phyloP scores from a whole-genome alignment of 495 filamentous ascomycete genomes.

The Pseudoneurospora amorphoporcata region DNA sequence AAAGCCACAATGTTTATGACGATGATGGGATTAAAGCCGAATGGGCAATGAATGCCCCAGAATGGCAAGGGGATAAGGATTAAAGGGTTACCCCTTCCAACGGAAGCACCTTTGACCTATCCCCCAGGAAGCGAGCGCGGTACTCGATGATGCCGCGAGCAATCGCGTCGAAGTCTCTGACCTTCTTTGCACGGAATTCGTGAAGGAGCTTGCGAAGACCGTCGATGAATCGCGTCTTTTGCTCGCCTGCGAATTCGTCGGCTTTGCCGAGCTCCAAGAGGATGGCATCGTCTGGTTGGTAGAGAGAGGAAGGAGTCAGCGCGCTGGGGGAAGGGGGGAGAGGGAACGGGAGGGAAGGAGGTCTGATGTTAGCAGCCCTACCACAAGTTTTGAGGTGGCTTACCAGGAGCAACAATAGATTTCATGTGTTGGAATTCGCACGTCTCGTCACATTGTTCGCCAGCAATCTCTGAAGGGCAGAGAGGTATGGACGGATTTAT shows the following conservation, averaged over 20 bases:
- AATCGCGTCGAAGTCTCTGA: conserved; percentile 73
- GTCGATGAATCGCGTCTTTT: conserved; percentile 59
- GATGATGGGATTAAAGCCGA: background rate
- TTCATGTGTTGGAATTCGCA: conserved; percentile 69
- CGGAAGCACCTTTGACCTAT: conserved; percentile 40
- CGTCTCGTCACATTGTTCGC: conserved; percentile 72
- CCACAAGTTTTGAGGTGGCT: conserved; percentile 33
- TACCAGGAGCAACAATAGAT: conserved; percentile 69
- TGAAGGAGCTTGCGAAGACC: conserved; percentile 69
- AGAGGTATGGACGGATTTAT: conserved; percentile 65
- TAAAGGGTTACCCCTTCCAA: conserved; percentile 27
- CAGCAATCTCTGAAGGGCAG: conserved; percentile 63
- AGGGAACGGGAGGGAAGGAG: background rate
- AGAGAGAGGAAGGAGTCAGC: conserved; percentile 50
- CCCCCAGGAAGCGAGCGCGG: conserved; percentile 47
- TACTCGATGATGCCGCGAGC: conserved; percentile 73
- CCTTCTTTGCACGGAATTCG: conserved; percentile 59
- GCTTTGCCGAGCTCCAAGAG: conserved; percentile 70
- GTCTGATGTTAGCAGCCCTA: conserved; percentile 23
- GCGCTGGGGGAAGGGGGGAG: conserved; percentile 19
- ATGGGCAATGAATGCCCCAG: background rate
- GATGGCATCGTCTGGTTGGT: conserved; percentile 68
- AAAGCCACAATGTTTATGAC: background rate
- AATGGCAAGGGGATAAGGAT: background rate
- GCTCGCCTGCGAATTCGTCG: conserved; percentile 60